Evolutionary conservation across 1,284 basidiomycete species (phyloP).

Genomic region (Leccinum pachyderme): DNA sequence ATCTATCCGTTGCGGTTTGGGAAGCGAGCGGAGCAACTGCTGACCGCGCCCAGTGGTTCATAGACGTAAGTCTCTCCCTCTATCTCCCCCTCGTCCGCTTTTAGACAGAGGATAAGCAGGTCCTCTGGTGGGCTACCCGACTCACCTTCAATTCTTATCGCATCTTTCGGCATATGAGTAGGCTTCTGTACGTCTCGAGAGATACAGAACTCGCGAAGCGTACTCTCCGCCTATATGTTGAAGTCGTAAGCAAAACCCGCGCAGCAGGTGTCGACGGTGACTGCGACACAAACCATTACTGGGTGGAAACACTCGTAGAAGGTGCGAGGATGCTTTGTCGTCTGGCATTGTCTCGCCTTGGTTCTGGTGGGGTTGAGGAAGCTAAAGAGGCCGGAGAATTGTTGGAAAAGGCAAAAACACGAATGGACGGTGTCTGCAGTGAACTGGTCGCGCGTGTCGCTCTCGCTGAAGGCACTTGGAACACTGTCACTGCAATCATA

Average conservation of each 20-base stretch:
- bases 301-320: slow-evolving; percentile 71
- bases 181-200: slow-evolving; percentile 64
- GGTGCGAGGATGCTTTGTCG: slow-evolving; percentile 76
- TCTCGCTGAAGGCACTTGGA: slow-evolving; percentile 68
- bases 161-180: slow-evolving; percentile 79
- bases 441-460: slow-evolving; percentile 54
- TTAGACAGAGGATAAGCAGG: slow-evolving; percentile 39
- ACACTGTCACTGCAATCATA: slow-evolving; percentile 56
- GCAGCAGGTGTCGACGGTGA: slow-evolving; percentile 43
- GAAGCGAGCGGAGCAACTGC: slow-evolving; percentile 61
- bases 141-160: slow-evolving; percentile 89
- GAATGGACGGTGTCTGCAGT: slow-evolving; percentile 46
- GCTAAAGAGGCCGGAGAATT: slow-evolving; percentile 58
- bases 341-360: slow-evolving; percentile 38
- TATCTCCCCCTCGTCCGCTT: not conserved
- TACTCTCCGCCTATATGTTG: slow-evolving; percentile 79
- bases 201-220: slow-evolving; percentile 70
- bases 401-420: slow-evolving; percentile 53
- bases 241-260: slow-evolving; percentile 74
- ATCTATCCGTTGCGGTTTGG: slow-evolving; percentile 82
- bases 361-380: slow-evolving; percentile 43
- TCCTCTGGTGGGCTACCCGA: slow-evolving; percentile 89
- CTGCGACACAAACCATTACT: slow-evolving; percentile 58
- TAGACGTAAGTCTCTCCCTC: slow-evolving; percentile 56
- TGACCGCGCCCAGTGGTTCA: slow-evolving; percentile 66